Evolutionary conservation across 108 stramenopile genomes (phyloP).

Genomic region (Skeletonema potamos): DNA sequence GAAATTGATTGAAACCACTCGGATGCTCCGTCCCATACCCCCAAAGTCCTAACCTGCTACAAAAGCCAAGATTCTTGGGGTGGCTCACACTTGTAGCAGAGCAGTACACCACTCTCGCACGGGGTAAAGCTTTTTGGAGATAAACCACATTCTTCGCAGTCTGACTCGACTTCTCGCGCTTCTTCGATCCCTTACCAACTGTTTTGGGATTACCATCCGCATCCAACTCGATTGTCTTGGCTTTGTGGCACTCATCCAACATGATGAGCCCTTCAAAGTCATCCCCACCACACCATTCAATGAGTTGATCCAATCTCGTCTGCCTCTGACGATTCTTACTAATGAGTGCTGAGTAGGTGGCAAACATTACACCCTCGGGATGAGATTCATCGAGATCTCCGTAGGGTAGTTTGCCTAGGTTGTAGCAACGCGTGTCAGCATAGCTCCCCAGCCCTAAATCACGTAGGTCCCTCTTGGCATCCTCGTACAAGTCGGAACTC

Average conservation of each 20-base stretch:
- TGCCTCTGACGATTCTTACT: slow-evolving; percentile 20
- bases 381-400: slow-evolving; percentile 9
- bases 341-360: slow-evolving; percentile 49
- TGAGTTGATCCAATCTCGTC: slow-evolving; percentile 56
- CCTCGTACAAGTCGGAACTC: slow-evolving; percentile 27
- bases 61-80: slow-evolving; percentile 58
- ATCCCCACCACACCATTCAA: slow-evolving; percentile 57
- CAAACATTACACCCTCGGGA: slow-evolving; percentile 55
- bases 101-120: slow-evolving; percentile 61
- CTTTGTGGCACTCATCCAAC: slow-evolving; percentile 73
- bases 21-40: slow-evolving; percentile 32
- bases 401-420: slow-evolving; percentile 30
- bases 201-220: slow-evolving; percentile 39
- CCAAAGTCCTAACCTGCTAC: slow-evolving; percentile 65
- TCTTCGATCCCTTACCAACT: slow-evolving; percentile 5
- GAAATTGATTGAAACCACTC: slow-evolving; percentile 22
- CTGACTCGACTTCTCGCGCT: neutral
- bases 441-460: slow-evolving; percentile 12
- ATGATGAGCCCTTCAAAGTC: slow-evolving; percentile 64
- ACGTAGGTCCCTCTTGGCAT: slow-evolving; percentile 32
- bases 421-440: slow-evolving; percentile 20
- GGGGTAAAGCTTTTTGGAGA: slow-evolving; percentile 52
- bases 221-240: slow-evolving; percentile 54
- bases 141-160: slow-evolving; percentile 46
- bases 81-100: slow-evolving; percentile 59